Percentiles rank a stretch among this genome's conserved stretches.
Evolutionary conservation across 169 alveolate species (phyloP).

Genomic region (Cryptosporidium viatorum): DNA sequence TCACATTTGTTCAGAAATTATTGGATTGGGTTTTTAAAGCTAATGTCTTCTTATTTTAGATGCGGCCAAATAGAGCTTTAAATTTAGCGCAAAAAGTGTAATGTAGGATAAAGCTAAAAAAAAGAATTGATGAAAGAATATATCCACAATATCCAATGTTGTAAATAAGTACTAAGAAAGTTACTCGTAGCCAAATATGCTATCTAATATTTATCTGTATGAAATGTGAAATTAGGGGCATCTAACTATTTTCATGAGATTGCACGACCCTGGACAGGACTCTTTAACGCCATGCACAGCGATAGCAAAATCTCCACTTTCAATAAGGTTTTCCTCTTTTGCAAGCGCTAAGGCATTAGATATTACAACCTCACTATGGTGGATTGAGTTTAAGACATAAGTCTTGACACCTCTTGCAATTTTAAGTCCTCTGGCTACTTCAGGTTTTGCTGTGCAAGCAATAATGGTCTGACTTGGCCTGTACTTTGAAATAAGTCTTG

Average conservation of each 20-base stretch:
- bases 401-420: slow-evolving; percentile 94
- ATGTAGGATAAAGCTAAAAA: too few relatives aligned
- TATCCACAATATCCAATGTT: not conserved
- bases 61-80: not conserved
- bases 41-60: not conserved
- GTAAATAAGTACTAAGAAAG: too few relatives aligned
- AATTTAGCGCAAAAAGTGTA: not conserved
- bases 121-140: too few relatives aligned
- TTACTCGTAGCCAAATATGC: too few relatives aligned
- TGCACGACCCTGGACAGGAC: slow-evolving; percentile 93
- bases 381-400: slow-evolving; percentile 89
- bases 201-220: not conserved
- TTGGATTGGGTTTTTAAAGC: not conserved
- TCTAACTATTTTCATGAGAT: slow-evolving; percentile 90
- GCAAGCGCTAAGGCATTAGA: slow-evolving; percentile 91
- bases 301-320: slow-evolving; percentile 92
- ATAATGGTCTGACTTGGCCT: slow-evolving; percentile 93
- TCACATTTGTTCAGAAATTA: not conserved
- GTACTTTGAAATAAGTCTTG: slow-evolving; percentile 95
- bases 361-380: slow-evolving; percentile 90
- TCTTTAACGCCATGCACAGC: slow-evolving; percentile 95
- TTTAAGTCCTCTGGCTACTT: slow-evolving; percentile 91
- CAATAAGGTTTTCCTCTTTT: slow-evolving; percentile 89
- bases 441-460: slow-evolving; percentile 85
- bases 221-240: slow-evolving; percentile 26